phyloP scores from a whole-genome alignment of 1,139 yeast genomes.

The Blastobotrys ciferrii region DNA sequence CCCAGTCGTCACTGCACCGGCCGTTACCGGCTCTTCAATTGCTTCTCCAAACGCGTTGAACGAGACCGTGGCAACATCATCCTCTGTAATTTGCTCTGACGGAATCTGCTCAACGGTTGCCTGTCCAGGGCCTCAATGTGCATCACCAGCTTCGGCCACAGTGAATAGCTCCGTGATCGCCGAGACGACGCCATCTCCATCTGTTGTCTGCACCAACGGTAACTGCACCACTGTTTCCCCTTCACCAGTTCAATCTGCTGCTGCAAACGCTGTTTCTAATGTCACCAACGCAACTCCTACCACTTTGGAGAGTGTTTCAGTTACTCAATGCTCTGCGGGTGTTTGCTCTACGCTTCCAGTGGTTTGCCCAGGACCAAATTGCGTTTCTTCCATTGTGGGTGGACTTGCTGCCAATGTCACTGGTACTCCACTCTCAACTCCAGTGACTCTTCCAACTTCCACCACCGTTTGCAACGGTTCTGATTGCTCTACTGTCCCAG shows the following conservation, averaged over 20 bases:
- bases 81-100: constrained; percentile 2
- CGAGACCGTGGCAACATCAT: constrained; percentile 3
- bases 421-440: too few species aligned
- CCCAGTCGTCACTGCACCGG: neutral
- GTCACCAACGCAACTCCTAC: neutral
- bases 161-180: neutral
- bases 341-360: constrained; percentile 1
- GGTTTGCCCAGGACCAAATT: constrained; percentile 4
- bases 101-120: neutral
- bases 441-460: constrained; percentile 1
- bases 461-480: constrained; percentile 1
- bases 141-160: neutral
- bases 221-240: constrained; percentile 2
- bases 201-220: constrained; percentile 4
- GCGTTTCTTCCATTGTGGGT: neutral
- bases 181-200: neutral
- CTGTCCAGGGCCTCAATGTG: constrained; percentile 6
- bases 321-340: neutral
- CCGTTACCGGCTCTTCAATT: neutral
- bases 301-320: neutral
- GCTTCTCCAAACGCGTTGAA: neutral
- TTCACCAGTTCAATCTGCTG: neutral
- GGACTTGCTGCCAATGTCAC: too few species aligned
- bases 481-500: neutral
- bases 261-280: neutral